Conservation (phyloP, 164 flowering plant genomes). For the Platanus orientalis region DNA sequence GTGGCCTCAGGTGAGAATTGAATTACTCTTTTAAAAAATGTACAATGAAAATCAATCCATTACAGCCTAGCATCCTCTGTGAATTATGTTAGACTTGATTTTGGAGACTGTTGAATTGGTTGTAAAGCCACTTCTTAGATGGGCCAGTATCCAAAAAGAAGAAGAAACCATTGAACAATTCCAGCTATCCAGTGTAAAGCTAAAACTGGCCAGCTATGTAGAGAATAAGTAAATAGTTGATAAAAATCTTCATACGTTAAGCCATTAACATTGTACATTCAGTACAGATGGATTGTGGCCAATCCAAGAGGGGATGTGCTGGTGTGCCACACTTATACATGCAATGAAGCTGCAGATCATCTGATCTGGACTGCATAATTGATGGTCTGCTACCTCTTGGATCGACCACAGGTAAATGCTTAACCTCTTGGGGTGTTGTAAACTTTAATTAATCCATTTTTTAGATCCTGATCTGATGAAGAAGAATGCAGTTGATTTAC, state of each 20-base stretch:
- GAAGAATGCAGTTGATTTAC: too few relatives aligned
- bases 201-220: not conserved
- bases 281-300: not conserved
- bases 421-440: too few relatives aligned
- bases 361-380: not conserved
- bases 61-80: too few relatives aligned
- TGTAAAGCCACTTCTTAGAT: not conserved
- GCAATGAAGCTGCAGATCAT: not conserved
- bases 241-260: too few relatives aligned
- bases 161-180: not conserved
- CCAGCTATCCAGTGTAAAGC: not conserved
- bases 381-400: not conserved
- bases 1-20: constrained; percentile 77
- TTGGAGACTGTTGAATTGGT: not conserved
- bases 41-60: too few relatives aligned
- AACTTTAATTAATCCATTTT: too few relatives aligned
- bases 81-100: too few relatives aligned
- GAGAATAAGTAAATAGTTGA: not conserved
- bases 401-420: not conserved
- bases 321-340: not conserved
- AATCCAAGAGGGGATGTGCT: not conserved
- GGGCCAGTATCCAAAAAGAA: not conserved
- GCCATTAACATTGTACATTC: not conserved
- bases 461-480: too few relatives aligned
- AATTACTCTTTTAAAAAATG: too few relatives aligned